Conservation (phyloP, 1,284 basidiomycete genomes). For the Apiotrichum brassicae region DNA sequence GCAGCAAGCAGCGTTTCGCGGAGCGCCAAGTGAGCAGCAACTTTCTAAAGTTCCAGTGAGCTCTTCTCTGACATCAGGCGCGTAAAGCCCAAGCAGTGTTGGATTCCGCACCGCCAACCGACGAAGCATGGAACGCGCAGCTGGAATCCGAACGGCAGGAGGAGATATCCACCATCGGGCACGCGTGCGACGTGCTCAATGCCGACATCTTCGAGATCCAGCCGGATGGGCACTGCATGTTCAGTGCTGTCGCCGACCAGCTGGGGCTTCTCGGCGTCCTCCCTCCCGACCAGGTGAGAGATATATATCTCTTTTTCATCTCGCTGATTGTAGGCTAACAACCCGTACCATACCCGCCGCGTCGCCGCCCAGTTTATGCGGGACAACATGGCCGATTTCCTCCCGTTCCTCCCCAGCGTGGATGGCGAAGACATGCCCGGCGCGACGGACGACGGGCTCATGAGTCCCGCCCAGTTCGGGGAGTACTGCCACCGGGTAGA, state of each 20-base stretch:
- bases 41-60: neutral
- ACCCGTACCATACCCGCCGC: conserved; percentile 52
- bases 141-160: conserved; percentile 63
- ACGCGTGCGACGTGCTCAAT: conserved; percentile 61
- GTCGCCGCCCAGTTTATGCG: conserved; percentile 78
- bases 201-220: conserved; percentile 74
- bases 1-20: conserved; percentile 62
- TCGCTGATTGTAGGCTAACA: conserved; percentile 19
- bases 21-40: conserved; percentile 72
- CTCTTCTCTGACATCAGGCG: conserved; percentile 52
- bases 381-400: conserved; percentile 78
- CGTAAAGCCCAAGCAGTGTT: conserved; percentile 65
- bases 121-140: conserved; percentile 61
- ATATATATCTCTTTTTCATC: neutral
- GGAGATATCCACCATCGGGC: conserved; percentile 64
- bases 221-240: conserved; percentile 93
- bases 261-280: conserved; percentile 42
- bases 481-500: conserved; percentile 75
- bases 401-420: conserved; percentile 82
- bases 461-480: conserved; percentile 63
- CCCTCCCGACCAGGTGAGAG: conserved; percentile 27
- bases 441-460: conserved; percentile 63
- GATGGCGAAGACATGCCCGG: conserved; percentile 68
- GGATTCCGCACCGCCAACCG: conserved; percentile 55
- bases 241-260: conserved; percentile 84